Evolutionary conservation across 345 rosid species (phyloP), one percentile per base, ranked within the genome.

Genomic region (Crucihimalaya himalaica): DNA sequence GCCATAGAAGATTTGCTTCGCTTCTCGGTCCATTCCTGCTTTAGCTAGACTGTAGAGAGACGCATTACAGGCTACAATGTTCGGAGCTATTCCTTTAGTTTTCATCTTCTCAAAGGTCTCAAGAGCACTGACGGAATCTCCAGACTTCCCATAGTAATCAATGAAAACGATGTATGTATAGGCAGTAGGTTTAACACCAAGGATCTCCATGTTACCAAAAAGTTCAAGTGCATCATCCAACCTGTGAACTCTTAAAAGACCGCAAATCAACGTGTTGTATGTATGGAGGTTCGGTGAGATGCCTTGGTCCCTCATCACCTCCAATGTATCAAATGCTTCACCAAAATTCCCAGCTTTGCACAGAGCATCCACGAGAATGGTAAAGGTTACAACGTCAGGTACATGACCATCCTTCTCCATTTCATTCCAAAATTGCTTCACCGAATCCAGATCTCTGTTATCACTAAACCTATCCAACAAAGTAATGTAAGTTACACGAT

Each of bases 91-190:
- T 60, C 98, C 96, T 72, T 71, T 81, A 45, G 37, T 40, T 79
- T 86, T 91, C 96, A 94, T 91, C 73, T 81, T 80, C 81, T 87
- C 89, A 81, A 91, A 91, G 28, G 87, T 89, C 84, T 85, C 86
- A 6, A 94, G 84, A 78, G 96, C 92, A 75, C 83, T 85, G 8
- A 68, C 72, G 15, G 82, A 78, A 37, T 86, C 85, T 69, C 92
- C 91, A 28, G 79, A 74, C 86, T 94, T 94, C 63, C 97, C 98
- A 65, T 91, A 87, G 81, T 91, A 89, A 81, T 94, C 89, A 28
- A 94, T 94, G 80, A 91, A 91, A 70, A 91, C 93, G 32, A 91
- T 77, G 72, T 87, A 87, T 2, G 97, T 88, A 59, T 84, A 91
- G 8, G 90, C 93, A 65, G 89, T 89, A 51, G 96, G 95, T 46